Evolutionary conservation across 1,284 basidiomycete species (phyloP).

Genomic region (Pisolithus thermaeus): DNA sequence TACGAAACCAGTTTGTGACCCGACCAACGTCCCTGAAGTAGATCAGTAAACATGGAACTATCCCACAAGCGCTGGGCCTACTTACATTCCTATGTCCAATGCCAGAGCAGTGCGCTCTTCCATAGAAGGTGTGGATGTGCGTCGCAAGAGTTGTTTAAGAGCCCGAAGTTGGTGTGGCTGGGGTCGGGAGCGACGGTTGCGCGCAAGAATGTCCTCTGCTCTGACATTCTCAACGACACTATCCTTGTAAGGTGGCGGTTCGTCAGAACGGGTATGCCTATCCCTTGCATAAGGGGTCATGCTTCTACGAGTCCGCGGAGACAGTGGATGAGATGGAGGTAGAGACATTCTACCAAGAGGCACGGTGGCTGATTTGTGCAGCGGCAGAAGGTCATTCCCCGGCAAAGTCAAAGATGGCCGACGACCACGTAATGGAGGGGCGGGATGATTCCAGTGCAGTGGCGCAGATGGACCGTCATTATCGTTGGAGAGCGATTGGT

Average conservation of each 20-base stretch:
- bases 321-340: conserved; percentile 27
- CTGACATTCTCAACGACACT: conserved; percentile 14
- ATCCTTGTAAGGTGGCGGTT: conserved; percentile 28
- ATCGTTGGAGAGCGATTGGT: conserved; percentile 15
- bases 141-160: conserved; percentile 59
- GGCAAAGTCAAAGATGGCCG: conserved; percentile 30
- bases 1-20: conserved; percentile 84
- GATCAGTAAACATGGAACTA: conserved; percentile 11
- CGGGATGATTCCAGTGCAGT: conserved; percentile 17
- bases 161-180: conserved; percentile 71
- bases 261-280: conserved; percentile 23
- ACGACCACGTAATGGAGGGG: conserved; percentile 41
- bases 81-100: conserved; percentile 66
- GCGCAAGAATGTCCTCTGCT: conserved; percentile 30
- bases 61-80: conserved; percentile 9
- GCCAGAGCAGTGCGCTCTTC: conserved; percentile 70
- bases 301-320: conserved; percentile 38
- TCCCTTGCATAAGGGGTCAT: conserved; percentile 38
- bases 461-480: conserved; percentile 3
- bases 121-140: conserved; percentile 69
- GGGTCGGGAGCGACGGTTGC: conserved; percentile 64
- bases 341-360: conserved; percentile 26
- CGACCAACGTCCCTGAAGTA: conserved; percentile 64
- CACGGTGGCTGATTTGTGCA: conserved; percentile 23
- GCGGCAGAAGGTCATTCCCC: conserved; percentile 15